Base-by-base conservation (phyloP, 257 asterid species). In the Cinchona pubescens region DNA sequence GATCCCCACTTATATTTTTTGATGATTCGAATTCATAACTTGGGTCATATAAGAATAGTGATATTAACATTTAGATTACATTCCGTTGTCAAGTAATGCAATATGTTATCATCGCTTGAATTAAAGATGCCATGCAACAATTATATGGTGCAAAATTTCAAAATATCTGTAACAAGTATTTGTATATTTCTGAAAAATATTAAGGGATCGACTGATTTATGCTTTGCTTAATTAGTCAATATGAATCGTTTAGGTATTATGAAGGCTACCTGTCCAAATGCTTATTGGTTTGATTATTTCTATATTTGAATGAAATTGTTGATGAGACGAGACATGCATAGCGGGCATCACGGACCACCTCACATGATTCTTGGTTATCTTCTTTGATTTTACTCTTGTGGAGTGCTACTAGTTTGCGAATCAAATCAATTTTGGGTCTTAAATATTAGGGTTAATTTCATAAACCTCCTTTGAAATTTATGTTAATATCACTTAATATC, bases 361-460 rank as follows among this genome's bases (percentile, higher is more conserved):
- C 76, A 38, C 16, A 13, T 68, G 58, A 68, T 58, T n/a, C 75
- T n/a, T 30, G 13, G 29, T 51, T 65, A 21, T 65, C 40, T 37
- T 2, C 4, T 38, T 11, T 1, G 23, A 12, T 60, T 27, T 18
- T 19, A 56, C 25, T 25, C 18, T 23, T 37, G 2, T n/a, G n/a
- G n/a, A n/a, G n/a, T n/a, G n/a, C n/a, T n/a, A n/a, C n/a, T n/a
- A n/a, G n/a, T n/a, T n/a, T n/a, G n/a, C n/a, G n/a, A n/a, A n/a
- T n/a, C n/a, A n/a, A n/a, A n/a, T n/a, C n/a, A n/a, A n/a, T n/a
- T n/a, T n/a, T n/a, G n/a, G n/a, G n/a, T n/a, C n/a, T n/a, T n/a
- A n/a, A n/a, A n/a, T n/a, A n/a, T n/a, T n/a, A n/a, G n/a, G n/a
- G n/a, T n/a, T n/a, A n/a, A n/a, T n/a, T n/a, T n/a, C n/a, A n/a